Base-by-base conservation (phyloP, 768 basidiomycete species). In the Paxillus rubicundulus region DNA sequence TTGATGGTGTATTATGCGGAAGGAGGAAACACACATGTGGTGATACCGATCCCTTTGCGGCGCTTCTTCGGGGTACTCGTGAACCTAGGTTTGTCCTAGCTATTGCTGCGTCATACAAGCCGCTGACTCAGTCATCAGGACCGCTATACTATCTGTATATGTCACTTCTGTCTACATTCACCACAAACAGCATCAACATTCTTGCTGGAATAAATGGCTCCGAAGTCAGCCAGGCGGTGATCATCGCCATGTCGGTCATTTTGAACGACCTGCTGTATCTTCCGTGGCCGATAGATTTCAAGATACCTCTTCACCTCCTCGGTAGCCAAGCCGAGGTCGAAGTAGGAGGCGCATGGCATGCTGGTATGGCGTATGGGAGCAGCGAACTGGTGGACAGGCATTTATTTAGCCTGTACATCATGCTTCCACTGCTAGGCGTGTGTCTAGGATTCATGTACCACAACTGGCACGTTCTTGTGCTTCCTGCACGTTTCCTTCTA, bases 181-280 rank as follows among this genome's bases (percentile, higher is more conserved):
- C 91, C 49, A 98, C 96, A 16, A 99, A 99, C 72, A 89, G 89
- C 68, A 97, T 98, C 78, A 99, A 99, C 70, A 98, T 99, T 60
- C 85, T 98, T 16, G 97, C 97, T 10, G 97, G 96, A 9, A 89
- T 98, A 59, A 98, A 99, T 66, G 97, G 96, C 10, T 86, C 96
- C 5, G 97, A 99, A 77, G 92, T 90, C 56, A 82, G 85, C 55
- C 97, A 99, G 71, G 90, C 95, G 0, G 74, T 97, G 42, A 83
- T 98, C 54, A 98, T 99, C 57, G 89, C 92, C 3, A 55, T 92
- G 9, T 97, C 93, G 0, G 87, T 99, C 58, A 85, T 90, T 53
- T 56, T 95, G 41, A 99, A 99, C 67, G 97, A 98, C 64, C 72
- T 96, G 14, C 74, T 99, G 30, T 98, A 93, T 72, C 81, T 99